These are phyloP conservation scores for Pseudocercospora vitis DNA, from an alignment of 2,329 filamentous ascomycete species.

Conservation along the genomic window DNA sequence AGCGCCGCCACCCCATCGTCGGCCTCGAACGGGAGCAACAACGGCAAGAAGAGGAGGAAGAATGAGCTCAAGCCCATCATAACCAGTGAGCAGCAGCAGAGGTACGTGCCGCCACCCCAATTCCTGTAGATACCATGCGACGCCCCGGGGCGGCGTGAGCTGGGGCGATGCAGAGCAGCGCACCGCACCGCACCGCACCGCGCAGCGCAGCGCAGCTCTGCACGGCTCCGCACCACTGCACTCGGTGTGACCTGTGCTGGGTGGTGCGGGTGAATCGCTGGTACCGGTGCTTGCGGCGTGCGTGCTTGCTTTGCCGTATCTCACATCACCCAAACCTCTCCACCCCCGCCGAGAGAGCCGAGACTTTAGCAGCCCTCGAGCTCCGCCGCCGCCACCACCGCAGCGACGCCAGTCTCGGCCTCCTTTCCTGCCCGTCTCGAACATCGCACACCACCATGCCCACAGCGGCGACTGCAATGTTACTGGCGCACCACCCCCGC, in stretches of 20 bases:
- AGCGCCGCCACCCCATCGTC: conserved; percentile 43
- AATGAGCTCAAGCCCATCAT: conserved; percentile 71
- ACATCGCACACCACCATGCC: conserved; percentile 15
- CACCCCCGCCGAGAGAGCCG: conserved; percentile 19
- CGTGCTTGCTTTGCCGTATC: conserved; percentile 12
- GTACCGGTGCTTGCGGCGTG: neutral
- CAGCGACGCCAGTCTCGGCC: conserved; percentile 6
- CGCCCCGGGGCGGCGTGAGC: too few species aligned
- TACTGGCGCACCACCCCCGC: conserved; percentile 8
- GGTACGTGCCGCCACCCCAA: too few species aligned
- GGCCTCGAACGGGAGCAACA: conserved; percentile 21
- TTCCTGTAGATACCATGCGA: too few species aligned
- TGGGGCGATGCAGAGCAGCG: too few species aligned
- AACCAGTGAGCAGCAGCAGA: conserved; percentile 59
- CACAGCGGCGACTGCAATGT: conserved; percentile 17
- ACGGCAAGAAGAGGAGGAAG: conserved; percentile 72
- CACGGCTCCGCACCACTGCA: too few species aligned
- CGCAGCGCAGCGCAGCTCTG: neutral
- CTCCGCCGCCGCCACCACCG: conserved; percentile 15
- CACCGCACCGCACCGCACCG: neutral
- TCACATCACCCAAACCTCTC: conserved; percentile 18
- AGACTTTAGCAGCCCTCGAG: conserved; percentile 14
- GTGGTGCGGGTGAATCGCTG: neutral
- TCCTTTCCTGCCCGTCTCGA: neutral
- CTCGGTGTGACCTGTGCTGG: too few species aligned